Evolutionary conservation across 371 early-diverging fungal genomes (phyloP), one percentile per base, ranked within the genome.

Genomic region (Rhizopus delemar): DNA sequence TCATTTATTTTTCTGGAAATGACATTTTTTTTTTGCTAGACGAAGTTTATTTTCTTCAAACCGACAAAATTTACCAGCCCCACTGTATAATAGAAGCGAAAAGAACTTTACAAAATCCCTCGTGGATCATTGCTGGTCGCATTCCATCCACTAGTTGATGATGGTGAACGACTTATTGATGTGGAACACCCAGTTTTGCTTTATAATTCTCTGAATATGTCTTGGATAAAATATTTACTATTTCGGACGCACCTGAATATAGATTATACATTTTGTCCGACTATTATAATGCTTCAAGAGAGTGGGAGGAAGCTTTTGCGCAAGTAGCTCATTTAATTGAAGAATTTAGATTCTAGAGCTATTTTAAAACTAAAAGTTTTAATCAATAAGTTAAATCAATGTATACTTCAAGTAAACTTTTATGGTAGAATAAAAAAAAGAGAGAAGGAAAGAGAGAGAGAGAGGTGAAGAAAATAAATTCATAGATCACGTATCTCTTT

Each of bases 201-300:
- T 49, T 78, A 8, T 76, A 78, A 31, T 78, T 78, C 48, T 65
- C 69, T 8, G 65, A 70, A 48, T 50, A 51, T 7, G 60, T 62
- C 28, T 29, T 63, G 0, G 53, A 45, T 31, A 31, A 48, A 5
- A 50, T 51, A 28, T 53, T 68, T 28, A 46, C 9, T 7, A 13
- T 51, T 50, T 59, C 41, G 36, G 32, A 12, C 34, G 58, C 58
- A 34, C 68, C 70, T 59, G 74, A 75, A 58, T 63, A 69, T 39
- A 64, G 79, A 3, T 71, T 78, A 70, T 78, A 78, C 49, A 59
- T 78, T 16, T 56, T 78, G 39, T 74, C 79, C 8, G 79, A 78
- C 28, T 63, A 67, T 39, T 41, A 53, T 13, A 57, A 51, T 0
- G 49, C 53, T 2, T 61, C 70, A 5, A 60, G 64, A 48, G 59